These are phyloP conservation scores for Whalleya microplaca DNA, from an alignment of 2,329 filamentous ascomycete genomes.

Conservation along the genomic window DNA sequence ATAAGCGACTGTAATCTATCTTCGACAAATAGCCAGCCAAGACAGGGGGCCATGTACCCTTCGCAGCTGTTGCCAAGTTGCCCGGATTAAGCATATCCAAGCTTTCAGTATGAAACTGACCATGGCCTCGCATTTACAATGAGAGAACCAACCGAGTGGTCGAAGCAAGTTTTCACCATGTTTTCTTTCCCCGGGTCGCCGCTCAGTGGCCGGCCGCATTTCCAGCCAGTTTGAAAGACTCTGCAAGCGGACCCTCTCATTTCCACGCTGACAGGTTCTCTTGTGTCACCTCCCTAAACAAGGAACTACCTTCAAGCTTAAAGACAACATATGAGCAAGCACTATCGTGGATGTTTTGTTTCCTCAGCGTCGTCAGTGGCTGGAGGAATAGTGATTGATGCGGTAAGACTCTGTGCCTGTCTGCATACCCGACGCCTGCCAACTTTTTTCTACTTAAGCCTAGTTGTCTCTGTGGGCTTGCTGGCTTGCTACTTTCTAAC, in stretches of 20 bases:
- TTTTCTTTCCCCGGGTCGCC: not conserved
- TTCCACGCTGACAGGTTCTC: not conserved
- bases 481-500: too few relatives aligned
- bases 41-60: not conserved
- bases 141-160: not conserved
- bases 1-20: too few relatives aligned
- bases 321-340: too few relatives aligned
- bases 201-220: not conserved
- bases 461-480: too few relatives aligned
- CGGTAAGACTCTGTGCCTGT: too few relatives aligned
- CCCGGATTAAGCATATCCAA: not conserved
- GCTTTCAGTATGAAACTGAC: not conserved
- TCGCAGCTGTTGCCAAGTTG: not conserved
- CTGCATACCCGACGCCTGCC: too few relatives aligned
- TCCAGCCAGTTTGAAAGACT: not conserved
- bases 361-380: too few relatives aligned
- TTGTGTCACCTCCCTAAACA: not conserved
- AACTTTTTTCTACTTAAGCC: too few relatives aligned
- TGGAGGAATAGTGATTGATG: too few relatives aligned
- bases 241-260: not conserved
- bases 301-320: not conserved
- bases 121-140: not conserved
- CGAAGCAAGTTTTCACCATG: not conserved
- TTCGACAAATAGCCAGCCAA: too few relatives aligned
- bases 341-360: too few relatives aligned